phyloP scores from a whole-genome alignment of 305 asterid species.

The Fraxinus ornus region DNA sequence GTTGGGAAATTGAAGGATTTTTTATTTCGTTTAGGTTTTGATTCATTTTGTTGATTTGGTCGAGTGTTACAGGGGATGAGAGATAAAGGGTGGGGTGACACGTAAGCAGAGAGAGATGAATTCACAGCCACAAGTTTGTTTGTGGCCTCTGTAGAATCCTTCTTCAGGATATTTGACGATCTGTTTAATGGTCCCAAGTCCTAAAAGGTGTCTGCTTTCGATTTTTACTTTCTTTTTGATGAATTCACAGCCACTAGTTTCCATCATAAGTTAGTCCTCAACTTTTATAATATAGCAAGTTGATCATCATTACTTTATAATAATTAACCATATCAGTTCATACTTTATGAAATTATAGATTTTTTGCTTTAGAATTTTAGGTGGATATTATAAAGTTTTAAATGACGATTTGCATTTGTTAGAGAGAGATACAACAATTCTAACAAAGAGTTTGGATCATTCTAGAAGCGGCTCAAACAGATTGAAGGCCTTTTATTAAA shows the following conservation, averaged over 20 bases:
- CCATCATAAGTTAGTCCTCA: neutral
- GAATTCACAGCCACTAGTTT: neutral
- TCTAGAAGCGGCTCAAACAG: neutral
- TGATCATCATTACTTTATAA: neutral
- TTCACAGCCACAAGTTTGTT: constrained; percentile 72
- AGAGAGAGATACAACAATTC: neutral
- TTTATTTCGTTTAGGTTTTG: constrained; percentile 13
- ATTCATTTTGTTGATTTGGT: constrained; percentile 25
- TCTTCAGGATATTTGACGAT: constrained; percentile 21
- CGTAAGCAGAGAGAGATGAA: constrained; percentile 39
- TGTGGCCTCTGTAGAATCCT: constrained; percentile 61
- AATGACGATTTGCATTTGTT: neutral
- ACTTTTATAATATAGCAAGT: neutral
- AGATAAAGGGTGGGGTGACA: constrained; percentile 40
- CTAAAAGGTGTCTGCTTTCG: constrained; percentile 3
- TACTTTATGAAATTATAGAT: no score
- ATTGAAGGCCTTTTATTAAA: neutral
- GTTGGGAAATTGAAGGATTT: neutral
- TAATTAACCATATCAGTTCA: neutral
- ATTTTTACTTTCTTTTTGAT: neutral
- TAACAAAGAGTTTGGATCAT: neutral
- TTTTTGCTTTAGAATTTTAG: neutral
- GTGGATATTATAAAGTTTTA: neutral
- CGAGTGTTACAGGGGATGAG: constrained; percentile 30
- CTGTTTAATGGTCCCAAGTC: constrained; percentile 9